These are phyloP conservation scores for Penicillium italicum DNA, from an alignment of 2,329 filamentous ascomycete species.

Conservation along the genomic window DNA sequence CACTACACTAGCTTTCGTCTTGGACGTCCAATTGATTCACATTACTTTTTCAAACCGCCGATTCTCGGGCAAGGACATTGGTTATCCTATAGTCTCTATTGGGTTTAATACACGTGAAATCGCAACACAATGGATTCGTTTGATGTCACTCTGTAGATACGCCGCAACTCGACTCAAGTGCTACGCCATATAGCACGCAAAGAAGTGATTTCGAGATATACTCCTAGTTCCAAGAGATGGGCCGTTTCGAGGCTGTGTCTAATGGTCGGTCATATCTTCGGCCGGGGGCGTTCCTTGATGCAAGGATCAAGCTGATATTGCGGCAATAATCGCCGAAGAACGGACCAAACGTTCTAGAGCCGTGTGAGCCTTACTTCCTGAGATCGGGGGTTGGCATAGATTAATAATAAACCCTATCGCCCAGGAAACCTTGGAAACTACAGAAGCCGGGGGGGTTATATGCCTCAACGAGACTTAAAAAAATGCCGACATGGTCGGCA, in stretches of 20 bases:
- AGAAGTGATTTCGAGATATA: neutral
- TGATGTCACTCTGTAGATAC: neutral
- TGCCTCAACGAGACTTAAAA: neutral
- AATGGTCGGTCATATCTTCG: no score
- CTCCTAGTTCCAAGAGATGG: neutral
- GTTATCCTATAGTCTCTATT: neutral
- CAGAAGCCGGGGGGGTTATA: neutral
- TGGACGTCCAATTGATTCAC: neutral
- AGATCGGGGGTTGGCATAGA: neutral
- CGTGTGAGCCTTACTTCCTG: neutral
- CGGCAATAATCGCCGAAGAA: neutral
- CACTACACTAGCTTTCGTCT: neutral
- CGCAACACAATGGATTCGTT: neutral
- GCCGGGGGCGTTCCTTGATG: neutral
- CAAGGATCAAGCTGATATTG: neutral
- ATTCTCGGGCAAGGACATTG: neutral
- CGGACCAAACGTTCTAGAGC: neutral
- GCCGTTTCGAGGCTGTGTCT: no score
- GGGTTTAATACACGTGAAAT: neutral
- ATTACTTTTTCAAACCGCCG: neutral
- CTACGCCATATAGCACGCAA: neutral
- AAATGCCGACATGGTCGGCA: neutral
- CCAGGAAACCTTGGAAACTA: neutral
- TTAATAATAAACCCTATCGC: neutral
- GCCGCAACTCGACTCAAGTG: neutral